Base-by-base conservation (phyloP, 1,284 basidiomycete genomes). In the Leucoagaricus sp. region DNA sequence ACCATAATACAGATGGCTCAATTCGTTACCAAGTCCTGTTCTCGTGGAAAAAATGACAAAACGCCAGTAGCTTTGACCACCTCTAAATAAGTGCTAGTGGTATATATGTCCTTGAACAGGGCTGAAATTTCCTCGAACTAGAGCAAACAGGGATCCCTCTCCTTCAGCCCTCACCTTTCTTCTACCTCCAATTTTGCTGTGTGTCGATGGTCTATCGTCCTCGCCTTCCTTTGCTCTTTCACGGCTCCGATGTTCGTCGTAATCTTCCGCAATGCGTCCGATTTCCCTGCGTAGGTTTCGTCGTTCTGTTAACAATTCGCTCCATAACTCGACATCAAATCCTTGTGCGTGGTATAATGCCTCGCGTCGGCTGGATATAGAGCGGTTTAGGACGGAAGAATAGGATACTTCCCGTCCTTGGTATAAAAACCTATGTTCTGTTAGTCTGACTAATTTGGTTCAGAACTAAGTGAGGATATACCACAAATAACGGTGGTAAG, bases 391-490 rank as follows among this genome's bases (percentile, higher is more conserved):
- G 1, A 87, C 75, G 29, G 85, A 85, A 3, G 84, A 80, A 63
- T 88, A 88, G 0, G 84, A 86, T 0, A 89, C 85, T 71, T 89
- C 85, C 15, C 84, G 79, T 21, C 85, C 85, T 69, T 84, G 84
- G 66, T 85, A 85, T 2, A 84, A 70, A 65, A 84, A 84, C 80
- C 78, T 79, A 61, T 8, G n/a, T 15, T 19, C 23, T 29, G 13
- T 12, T 4, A 23, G 28, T 38, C 15, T 40, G 26, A 49, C 13
- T 8, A 8, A 15, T 10, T 47, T 17, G 29, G 5, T 41, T 29
- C 61, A 4, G 26, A 46, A 29, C 44, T 7, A 42, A 44, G 6
- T 9, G 25, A 46, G 19, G 7, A 66, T 66, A n/a, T 54, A 82
- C 82, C 82, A 85, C 3, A 84, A 71, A 63, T 86, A 86, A 85